Conservation (phyloP, 1,284 basidiomycete genomes). For the Heliocybe sulcata region DNA sequence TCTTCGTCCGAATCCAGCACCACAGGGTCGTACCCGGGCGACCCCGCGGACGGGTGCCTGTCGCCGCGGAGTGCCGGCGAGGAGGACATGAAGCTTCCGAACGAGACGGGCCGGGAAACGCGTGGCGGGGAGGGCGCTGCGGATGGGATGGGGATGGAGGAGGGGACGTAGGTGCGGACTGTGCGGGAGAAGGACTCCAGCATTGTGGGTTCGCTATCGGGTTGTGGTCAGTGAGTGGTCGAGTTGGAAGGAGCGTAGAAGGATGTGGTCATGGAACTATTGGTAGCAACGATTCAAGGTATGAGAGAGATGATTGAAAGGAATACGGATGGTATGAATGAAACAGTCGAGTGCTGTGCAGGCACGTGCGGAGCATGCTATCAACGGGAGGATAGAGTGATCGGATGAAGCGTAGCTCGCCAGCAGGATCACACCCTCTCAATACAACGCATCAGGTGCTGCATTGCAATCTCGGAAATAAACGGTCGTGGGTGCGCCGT, state of each 20-base stretch:
- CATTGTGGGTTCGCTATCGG: slow-evolving; percentile 35
- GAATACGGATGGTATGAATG: background rate
- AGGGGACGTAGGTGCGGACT: slow-evolving; percentile 44
- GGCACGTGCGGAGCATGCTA: background rate
- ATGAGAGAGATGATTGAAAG: background rate
- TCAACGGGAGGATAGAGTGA: background rate
- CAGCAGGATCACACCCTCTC: background rate
- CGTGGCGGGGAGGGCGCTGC: slow-evolving; percentile 40
- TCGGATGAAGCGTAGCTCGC: background rate
- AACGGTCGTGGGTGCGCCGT: no score
- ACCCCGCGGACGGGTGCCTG: background rate
- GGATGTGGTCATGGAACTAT: no score
- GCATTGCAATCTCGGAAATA: background rate
- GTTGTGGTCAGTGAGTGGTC: background rate
- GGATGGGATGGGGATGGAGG: slow-evolving; percentile 40
- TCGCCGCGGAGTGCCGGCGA: background rate
- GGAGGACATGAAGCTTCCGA: slow-evolving; percentile 32
- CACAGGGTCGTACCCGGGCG: background rate
- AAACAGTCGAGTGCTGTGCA: background rate
- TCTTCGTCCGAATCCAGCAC: slow-evolving; percentile 12
- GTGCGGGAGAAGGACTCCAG: slow-evolving; percentile 44
- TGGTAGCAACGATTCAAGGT: no score
- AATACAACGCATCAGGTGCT: background rate
- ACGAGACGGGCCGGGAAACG: slow-evolving; percentile 41
- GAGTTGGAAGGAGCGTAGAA: no score